Conservation (phyloP, 306 rosid species). For the Pterocarpus macrocarpus region DNA sequence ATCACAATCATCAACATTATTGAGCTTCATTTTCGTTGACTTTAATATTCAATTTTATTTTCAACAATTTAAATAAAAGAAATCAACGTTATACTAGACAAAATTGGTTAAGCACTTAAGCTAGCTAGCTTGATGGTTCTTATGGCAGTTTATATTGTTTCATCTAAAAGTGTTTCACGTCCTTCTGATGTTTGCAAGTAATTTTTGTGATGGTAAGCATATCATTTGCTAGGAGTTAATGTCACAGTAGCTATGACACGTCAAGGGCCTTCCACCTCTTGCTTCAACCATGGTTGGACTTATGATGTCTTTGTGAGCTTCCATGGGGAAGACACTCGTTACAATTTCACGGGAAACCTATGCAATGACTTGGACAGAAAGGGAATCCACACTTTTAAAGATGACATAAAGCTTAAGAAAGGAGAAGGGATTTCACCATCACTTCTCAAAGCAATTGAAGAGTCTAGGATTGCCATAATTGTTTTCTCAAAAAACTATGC, state of each 20-base stretch:
- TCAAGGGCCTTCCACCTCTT: conserved; percentile 7
- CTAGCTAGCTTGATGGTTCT: background rate
- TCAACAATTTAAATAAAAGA: background rate
- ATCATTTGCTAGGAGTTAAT: background rate
- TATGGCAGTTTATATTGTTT: background rate
- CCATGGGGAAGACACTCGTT: conserved; percentile 38
- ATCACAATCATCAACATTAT: background rate
- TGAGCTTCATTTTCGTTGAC: conserved; percentile 10
- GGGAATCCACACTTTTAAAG: conserved; percentile 47
- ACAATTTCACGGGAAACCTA: conserved; percentile 40
- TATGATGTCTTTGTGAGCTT: conserved; percentile 48
- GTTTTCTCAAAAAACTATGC: conserved; percentile 47
- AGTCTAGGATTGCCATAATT: conserved; percentile 36
- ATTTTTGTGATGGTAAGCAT: background rate
- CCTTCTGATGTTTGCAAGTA: conserved; percentile 2
- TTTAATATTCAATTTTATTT: background rate
- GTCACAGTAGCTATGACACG: background rate
- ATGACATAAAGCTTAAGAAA: conserved; percentile 36
- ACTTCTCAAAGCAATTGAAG: conserved; percentile 43
- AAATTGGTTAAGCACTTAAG: background rate
- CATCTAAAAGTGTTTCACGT: background rate
- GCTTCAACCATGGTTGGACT: conserved; percentile 40
- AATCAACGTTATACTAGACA: background rate
- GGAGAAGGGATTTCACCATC: conserved; percentile 22
- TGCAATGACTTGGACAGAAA: conserved; percentile 8